These are phyloP conservation scores for Flueggea neowawraea DNA, from an alignment of 441 rosid species.

Conservation along the genomic window DNA sequence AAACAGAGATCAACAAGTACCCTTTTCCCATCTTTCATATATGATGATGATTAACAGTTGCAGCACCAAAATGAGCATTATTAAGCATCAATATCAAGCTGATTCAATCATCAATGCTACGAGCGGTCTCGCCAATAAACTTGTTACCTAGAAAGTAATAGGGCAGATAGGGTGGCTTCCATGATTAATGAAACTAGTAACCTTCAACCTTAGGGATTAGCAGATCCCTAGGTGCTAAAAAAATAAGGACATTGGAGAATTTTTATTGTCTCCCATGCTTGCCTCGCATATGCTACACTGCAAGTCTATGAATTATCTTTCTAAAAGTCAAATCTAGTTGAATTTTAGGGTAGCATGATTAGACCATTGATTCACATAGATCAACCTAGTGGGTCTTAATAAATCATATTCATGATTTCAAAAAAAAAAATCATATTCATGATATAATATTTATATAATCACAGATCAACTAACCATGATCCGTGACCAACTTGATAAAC, in stretches of 20 bases:
- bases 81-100: conserved; percentile 15
- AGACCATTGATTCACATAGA: conserved; percentile 14
- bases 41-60: not conserved
- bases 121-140: conserved; percentile 33
- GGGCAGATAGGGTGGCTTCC: conserved; percentile 16
- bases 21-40: too few species aligned
- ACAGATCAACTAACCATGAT: conserved; percentile 42
- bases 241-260: too few species aligned
- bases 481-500: conserved; percentile 16
- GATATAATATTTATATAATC: conserved; percentile 14
- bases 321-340: conserved; percentile 22
- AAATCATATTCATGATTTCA: too few species aligned
- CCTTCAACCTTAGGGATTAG: conserved; percentile 8
- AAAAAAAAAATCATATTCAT: too few species aligned
- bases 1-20: too few species aligned
- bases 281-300: conserved; percentile 10
- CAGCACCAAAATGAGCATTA: conserved; percentile 8
- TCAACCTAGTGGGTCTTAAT: too few species aligned
- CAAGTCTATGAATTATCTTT: not conserved
- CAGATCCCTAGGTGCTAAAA: conserved; percentile 15
- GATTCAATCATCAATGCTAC: conserved; percentile 3
- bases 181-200: too few species aligned
- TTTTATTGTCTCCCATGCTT: conserved; percentile 6
- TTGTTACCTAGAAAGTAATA: conserved; percentile 2
- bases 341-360: conserved; percentile 14